Conservation (phyloP, 495 filamentous ascomycete species). For the Daldinia bambusicola region DNA sequence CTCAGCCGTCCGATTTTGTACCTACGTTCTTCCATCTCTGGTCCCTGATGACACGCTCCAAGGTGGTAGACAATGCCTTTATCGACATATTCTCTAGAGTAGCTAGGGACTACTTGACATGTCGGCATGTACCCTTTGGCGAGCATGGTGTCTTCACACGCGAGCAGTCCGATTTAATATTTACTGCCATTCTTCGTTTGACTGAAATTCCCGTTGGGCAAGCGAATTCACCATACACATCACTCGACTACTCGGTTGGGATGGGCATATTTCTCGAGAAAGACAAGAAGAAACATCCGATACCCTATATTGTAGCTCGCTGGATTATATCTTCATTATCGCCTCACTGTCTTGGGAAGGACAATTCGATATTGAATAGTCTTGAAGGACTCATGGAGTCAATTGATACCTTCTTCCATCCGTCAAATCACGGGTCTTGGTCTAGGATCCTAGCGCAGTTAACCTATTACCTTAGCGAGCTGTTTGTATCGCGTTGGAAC, state of each 20-base stretch:
- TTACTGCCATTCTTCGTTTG: slow-evolving; percentile 88
- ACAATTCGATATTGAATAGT: slow-evolving; percentile 81
- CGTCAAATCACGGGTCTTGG: slow-evolving; percentile 94
- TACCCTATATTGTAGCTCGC: slow-evolving; percentile 90
- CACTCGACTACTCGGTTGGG: slow-evolving; percentile 84
- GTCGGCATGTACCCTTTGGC: slow-evolving; percentile 80
- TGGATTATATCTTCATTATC: slow-evolving; percentile 96
- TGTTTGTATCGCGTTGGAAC: slow-evolving; percentile 98
- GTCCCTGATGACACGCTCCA: slow-evolving; percentile 91
- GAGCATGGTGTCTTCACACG: slow-evolving; percentile 90
- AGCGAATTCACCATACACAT: slow-evolving; percentile 90
- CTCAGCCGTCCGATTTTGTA: slow-evolving; percentile 82
- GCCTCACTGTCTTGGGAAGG: slow-evolving; percentile 79
- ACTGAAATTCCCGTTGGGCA: slow-evolving; percentile 98
- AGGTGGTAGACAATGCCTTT: slow-evolving; percentile 84
- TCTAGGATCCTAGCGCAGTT: slow-evolving; percentile 90
- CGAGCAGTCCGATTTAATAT: slow-evolving; percentile 92
- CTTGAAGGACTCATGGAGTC: slow-evolving; percentile 95
- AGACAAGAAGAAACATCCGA: slow-evolving; percentile 90
- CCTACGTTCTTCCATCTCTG: slow-evolving; percentile 96
- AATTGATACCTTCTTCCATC: slow-evolving; percentile 98
- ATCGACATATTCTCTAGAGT: slow-evolving; percentile 90
- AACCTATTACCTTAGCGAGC: slow-evolving; percentile 91
- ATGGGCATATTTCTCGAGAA: slow-evolving; percentile 86
- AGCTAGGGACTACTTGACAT: slow-evolving; percentile 80